Conservation (phyloP, 2,329 filamentous ascomycete genomes). For the Apiospora sp. region DNA sequence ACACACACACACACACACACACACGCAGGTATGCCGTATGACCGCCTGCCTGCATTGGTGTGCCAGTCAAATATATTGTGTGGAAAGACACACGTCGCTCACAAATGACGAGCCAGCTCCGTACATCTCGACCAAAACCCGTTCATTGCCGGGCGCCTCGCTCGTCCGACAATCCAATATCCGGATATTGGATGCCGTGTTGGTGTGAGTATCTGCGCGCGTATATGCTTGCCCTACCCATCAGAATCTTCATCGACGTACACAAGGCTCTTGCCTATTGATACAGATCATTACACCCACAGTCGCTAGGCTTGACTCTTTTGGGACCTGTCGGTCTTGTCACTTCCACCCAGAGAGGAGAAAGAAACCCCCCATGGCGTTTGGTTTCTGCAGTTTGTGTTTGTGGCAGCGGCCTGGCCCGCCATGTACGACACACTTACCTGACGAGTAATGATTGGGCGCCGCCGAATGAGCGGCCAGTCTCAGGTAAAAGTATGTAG, state of each 20-base stretch:
- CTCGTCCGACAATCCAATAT: neutral
- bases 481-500: constrained; percentile 9
- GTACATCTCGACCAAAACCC: neutral
- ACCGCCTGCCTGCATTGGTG: constrained; percentile 18
- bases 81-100: neutral
- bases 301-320: neutral
- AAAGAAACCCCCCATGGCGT: neutral
- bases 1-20: neutral
- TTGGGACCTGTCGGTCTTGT: neutral
- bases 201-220: constrained; percentile 10
- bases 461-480: neutral
- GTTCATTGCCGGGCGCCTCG: constrained; percentile 1
- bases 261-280: neutral
- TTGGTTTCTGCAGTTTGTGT: neutral
- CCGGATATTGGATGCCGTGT: constrained; percentile 7
- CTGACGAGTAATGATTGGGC: neutral
- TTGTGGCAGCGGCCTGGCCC: constrained; percentile 16
- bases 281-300: neutral
- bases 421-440: neutral
- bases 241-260: neutral
- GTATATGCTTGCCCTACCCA: neutral
- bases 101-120: neutral
- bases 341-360: neutral
- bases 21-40: constrained; percentile 7
- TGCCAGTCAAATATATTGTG: neutral